Evolutionary conservation across 2,329 filamentous ascomycete species (phyloP), one percentile per base, ranked within the genome.

Genomic region (Metarhizium brunneum): DNA sequence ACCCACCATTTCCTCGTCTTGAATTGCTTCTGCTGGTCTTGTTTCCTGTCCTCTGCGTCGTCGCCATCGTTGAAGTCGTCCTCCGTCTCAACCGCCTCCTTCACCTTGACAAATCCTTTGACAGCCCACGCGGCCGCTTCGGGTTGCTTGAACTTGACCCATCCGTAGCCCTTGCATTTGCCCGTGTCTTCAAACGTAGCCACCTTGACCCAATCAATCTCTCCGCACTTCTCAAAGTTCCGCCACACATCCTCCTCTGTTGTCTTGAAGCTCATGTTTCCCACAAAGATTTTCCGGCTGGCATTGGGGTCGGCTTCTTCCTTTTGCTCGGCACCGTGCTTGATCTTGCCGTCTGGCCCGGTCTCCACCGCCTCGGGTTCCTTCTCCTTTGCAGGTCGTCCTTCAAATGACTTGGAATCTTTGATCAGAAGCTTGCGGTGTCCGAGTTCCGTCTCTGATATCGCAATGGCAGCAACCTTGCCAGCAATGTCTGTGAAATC

Each of bases 141-240:
- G 11, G 92, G 67, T 52, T 91, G 85, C 67, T 86, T 85, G 71
- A 97, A 99, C 59, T 89, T 89, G 58, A 99, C 84, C 92, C 94
- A 99, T 6, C 87, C 94, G 73, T 87, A 99, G 18, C 94, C 95
- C 75, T 97, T 97, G 77, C 94, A 99, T 75, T 97, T 99, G 47
- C 94, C 94, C 20, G 87, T 87, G 70, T 99, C 95, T 71, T 97
- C 90, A 67, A 99, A 99, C 0, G 92, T 96, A 2, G 94, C 94
- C 62, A 97, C 77, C 73, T 95, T 92, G 60, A 90, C 81, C 74
- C 88, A 88, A 54, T 86, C 83, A 59, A 97, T 83, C 59, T 86
- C 79, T 52, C 94, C 94, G 68, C 92, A 97, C 68, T 86, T 89
- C 51, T 80, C 80, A 69, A 96, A 97, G 67, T 96, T 90, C 60